phyloP scores from a whole-genome alignment of 2,329 filamentous ascomycete species.

The Penicillium hesseltinei region DNA sequence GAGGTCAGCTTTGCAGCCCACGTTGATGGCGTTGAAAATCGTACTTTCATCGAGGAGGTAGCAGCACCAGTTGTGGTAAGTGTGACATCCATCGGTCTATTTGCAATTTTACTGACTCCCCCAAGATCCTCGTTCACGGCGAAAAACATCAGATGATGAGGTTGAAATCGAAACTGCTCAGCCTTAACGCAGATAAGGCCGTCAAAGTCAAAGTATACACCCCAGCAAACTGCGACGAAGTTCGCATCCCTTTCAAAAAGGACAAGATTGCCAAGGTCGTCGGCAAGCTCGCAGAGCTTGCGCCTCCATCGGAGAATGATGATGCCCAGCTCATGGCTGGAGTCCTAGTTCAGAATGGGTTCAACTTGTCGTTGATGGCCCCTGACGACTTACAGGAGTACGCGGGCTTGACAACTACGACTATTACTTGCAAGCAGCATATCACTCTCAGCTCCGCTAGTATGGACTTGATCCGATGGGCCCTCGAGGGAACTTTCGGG shows the following conservation, averaged over 20 bases:
- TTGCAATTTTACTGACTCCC: neutral
- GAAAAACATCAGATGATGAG: slow-evolving; percentile 99
- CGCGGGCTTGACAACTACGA: slow-evolving; percentile 93
- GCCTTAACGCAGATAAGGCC: slow-evolving; percentile 79
- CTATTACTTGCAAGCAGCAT: slow-evolving; percentile 87
- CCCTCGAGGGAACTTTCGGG: slow-evolving; percentile 90
- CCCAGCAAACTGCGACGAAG: slow-evolving; percentile 90
- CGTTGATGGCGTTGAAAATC: slow-evolving; percentile 92
- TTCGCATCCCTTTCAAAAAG: slow-evolving; percentile 90
- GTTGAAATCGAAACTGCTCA: slow-evolving; percentile 88
- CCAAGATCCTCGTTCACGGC: slow-evolving; percentile 88
- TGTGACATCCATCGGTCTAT: slow-evolving; percentile 26
- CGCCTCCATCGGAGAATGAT: slow-evolving; percentile 57
- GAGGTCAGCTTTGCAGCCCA: slow-evolving; percentile 96
- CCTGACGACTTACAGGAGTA: slow-evolving; percentile 95
- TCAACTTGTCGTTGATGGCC: slow-evolving; percentile 95
- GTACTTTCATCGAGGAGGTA: slow-evolving; percentile 95
- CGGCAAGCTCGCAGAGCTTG: slow-evolving; percentile 80
- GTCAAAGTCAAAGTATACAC: slow-evolving; percentile 88
- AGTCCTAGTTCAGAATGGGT: slow-evolving; percentile 94
- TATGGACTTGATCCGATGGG: slow-evolving; percentile 89
- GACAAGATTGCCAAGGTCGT: slow-evolving; percentile 97
- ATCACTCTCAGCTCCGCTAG: slow-evolving; percentile 84
- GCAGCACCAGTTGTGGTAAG: slow-evolving; percentile 86
- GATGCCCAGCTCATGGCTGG: slow-evolving; percentile 72